These are phyloP conservation scores for Chlamydomonas sp. DNA, from an alignment of 139 green algal species.

Conservation along the genomic window DNA sequence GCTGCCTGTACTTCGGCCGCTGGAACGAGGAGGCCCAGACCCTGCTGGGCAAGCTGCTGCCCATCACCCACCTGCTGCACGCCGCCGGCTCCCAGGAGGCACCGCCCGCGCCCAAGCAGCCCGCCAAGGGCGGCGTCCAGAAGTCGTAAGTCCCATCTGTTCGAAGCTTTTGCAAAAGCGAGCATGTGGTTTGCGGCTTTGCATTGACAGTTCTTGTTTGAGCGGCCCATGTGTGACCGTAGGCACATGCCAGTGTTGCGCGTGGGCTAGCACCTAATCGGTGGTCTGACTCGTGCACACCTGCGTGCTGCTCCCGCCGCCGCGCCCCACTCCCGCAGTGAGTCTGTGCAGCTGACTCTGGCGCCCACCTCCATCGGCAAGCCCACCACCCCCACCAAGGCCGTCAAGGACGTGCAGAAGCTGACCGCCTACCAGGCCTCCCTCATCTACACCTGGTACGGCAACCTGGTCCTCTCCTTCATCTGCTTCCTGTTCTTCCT, in stretches of 20 bases:
- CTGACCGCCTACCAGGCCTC: slow-evolving; percentile 24
- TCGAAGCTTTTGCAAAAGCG: too few species aligned
- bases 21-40: slow-evolving; percentile 53
- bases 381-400: slow-evolving; percentile 37
- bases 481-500: slow-evolving; percentile 65
- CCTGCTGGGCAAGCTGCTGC: slow-evolving; percentile 54
- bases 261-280: too few species aligned
- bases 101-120: neutral
- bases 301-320: too few species aligned
- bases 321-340: neutral
- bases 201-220: too few species aligned
- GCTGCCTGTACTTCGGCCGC: slow-evolving; percentile 68
- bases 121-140: neutral
- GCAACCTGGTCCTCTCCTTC: neutral
- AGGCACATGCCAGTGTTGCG: too few species aligned
- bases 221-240: too few species aligned
- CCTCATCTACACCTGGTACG: slow-evolving; percentile 41
- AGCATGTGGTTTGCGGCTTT: too few species aligned
- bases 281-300: too few species aligned
- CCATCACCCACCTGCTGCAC: slow-evolving; percentile 58
- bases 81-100: slow-evolving; percentile 50
- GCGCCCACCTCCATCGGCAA: slow-evolving; percentile 11
- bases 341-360: neutral
- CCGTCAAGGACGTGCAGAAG: slow-evolving; percentile 35
- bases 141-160: neutral